Evolutionary conservation across 2,329 filamentous ascomycete genomes (phyloP).

Genomic region (Eutypella sp.): DNA sequence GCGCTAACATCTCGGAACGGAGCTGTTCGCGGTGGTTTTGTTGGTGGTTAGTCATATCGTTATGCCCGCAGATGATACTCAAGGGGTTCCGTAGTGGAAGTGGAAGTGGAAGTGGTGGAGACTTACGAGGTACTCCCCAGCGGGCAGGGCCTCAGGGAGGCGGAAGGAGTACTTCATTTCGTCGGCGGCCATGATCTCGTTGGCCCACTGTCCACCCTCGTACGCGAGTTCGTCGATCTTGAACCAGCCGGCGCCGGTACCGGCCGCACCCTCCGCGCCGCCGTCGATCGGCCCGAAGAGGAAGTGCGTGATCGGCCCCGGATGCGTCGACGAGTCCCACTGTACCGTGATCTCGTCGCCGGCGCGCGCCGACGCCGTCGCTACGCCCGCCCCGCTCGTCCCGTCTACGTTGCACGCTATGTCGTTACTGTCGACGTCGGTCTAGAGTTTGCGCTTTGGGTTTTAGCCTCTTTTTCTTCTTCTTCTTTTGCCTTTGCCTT

Average conservation of each 20-base stretch:
- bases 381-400: conserved; percentile 21
- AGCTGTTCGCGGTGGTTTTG: no score
- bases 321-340: conserved; percentile 33
- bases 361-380: conserved; percentile 25
- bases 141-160: conserved; percentile 22
- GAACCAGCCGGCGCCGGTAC: conserved; percentile 30
- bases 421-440: conserved; percentile 20
- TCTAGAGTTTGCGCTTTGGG: conserved; percentile 7
- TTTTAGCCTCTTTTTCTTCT: neutral
- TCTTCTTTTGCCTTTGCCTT: no score
- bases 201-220: conserved; percentile 20
- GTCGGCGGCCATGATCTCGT: conserved; percentile 17
- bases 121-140: conserved; percentile 28
- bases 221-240: conserved; percentile 23
- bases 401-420: conserved; percentile 23
- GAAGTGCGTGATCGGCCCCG: conserved; percentile 32
- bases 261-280: conserved; percentile 60
- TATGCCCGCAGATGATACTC: neutral
- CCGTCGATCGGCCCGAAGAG: conserved; percentile 40
- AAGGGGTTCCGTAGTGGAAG: no score
- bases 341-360: conserved; percentile 32
- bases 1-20: conserved; percentile 30
- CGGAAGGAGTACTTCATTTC: conserved; percentile 21
- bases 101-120: neutral
- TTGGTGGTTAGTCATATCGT: conserved; percentile 2